Evolutionary conservation across 352 stramenopile genomes (phyloP), one percentile per base, ranked within the genome.

Genomic region (Halophytophthora batemanensis): DNA sequence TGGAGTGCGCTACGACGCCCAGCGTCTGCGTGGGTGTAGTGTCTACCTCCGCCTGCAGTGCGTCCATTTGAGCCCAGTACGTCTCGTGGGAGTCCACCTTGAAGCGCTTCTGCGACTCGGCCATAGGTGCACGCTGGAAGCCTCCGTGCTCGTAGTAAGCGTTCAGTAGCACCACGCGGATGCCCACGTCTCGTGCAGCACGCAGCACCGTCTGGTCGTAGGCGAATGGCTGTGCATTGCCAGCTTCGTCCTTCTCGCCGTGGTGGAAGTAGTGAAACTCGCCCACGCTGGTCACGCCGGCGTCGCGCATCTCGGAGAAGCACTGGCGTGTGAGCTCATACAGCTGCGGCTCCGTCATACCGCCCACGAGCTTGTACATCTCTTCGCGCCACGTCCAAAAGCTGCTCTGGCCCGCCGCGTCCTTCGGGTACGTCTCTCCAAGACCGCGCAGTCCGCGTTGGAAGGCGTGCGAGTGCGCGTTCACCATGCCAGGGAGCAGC

Each of bases 261-360:
- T 90, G 80, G 59, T 90, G 80, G 56, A 90, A 90, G 56, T 90
- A 90, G 53, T 88, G 80, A 52, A 90, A 90, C 50, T 90, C 77
- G 19, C 77, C 80, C 31, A 90, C 80, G 17, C 74, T 87, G 15
- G 80, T 90, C 69, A 88, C 85, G 22, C 80, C 80, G 11, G 73
- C 76, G 45, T 87, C 77, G 21, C 70, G 77, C 80, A 90, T 90
- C 56, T 90, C 80, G 12, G 71, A 69, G 59, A 90, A 90, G 64
- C 80, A 90, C 58, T 90, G 77, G 40, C 67, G 70, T 33, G 77
- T 87, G 14, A 90, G 59, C 34, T 69, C 67, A 56, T 85, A 87
- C 21, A 90, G 76, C 29, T 82, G 64, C 36, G 67, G 62, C 55
- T 84, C 62, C 31, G 56, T 87, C 77, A 88, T 88, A 43, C 52